Percentiles rank a stretch among this genome's conserved stretches.
These are phyloP conservation scores for Fusarium graminum DNA, from an alignment of 2,329 filamentous ascomycete genomes.

Conservation along the genomic window DNA sequence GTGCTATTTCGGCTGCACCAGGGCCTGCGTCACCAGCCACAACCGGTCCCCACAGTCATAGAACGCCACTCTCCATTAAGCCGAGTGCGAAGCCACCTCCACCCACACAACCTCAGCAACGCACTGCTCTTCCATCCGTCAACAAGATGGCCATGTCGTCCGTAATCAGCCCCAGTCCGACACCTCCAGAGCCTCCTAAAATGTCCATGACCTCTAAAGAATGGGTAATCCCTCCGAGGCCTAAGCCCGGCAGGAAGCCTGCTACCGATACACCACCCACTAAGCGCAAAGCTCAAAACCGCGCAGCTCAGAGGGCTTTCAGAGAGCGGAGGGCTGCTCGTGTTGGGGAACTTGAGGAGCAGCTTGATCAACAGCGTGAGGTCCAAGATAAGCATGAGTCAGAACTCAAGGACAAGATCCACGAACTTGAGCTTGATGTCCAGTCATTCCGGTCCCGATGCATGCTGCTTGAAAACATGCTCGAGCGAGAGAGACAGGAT, in stretches of 20 bases:
- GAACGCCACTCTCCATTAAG: conserved; percentile 52
- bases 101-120: conserved; percentile 50
- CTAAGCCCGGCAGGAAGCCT: conserved; percentile 93
- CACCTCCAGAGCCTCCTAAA: conserved; percentile 59
- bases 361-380: conserved; percentile 72
- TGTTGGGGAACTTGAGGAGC: conserved; percentile 80
- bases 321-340: conserved; percentile 87
- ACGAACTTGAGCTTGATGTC: conserved; percentile 72
- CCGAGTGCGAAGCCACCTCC: conserved; percentile 48
- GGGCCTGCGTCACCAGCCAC: conserved; percentile 44
- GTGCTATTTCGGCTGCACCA: conserved; percentile 46
- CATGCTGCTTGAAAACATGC: conserved; percentile 71
- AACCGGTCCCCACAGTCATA: conserved; percentile 41
- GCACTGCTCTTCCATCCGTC: conserved; percentile 54
- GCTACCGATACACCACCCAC: conserved; percentile 92
- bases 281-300: conserved; percentile 94
- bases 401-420: conserved; percentile 69
- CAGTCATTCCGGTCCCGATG: conserved; percentile 74
- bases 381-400: conserved; percentile 68
- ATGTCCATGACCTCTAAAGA: conserved; percentile 80
- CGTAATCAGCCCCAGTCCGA: conserved; percentile 58
- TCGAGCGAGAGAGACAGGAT: conserved; percentile 69
- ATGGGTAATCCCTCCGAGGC: conserved; percentile 86
- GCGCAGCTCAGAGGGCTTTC: conserved; percentile 91
- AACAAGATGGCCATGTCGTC: conserved; percentile 64